Conservation (phyloP, 2,329 filamentous ascomycete genomes). For the Raffaelea ambrosiae region DNA sequence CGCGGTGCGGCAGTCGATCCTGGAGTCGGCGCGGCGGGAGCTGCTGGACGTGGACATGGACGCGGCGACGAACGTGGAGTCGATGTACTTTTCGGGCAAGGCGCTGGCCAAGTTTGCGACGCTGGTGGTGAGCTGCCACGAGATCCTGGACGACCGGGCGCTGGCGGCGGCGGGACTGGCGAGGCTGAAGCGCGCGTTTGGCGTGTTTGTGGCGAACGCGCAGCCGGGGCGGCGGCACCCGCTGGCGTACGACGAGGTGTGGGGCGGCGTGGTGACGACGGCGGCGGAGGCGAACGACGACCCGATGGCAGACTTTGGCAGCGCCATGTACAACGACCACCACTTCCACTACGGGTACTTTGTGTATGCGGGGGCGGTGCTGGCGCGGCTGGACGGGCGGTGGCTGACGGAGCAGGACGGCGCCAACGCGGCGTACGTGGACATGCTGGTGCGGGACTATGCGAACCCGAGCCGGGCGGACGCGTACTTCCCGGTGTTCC, state of each 20-base stretch:
- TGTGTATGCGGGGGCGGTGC: constrained; percentile 75
- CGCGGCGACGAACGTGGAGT: constrained; percentile 66
- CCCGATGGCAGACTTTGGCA: constrained; percentile 74
- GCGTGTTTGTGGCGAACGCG: constrained; percentile 55
- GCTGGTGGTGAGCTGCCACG: constrained; percentile 56
- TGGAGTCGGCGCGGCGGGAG: constrained; percentile 59
- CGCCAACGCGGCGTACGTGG: constrained; percentile 63
- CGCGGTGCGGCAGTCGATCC: constrained; percentile 51
- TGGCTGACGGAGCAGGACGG: constrained; percentile 69
- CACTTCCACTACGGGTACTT: constrained; percentile 83
- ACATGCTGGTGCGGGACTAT: constrained; percentile 72
- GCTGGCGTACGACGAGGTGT: constrained; percentile 57
- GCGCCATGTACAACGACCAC: constrained; percentile 73
- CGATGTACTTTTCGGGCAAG: constrained; percentile 92
- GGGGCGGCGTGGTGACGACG: constrained; percentile 74
- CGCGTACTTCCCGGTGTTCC: constrained; percentile 68
- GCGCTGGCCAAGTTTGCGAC: constrained; percentile 68
- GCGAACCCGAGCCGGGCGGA: constrained; percentile 69
- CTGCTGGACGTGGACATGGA: constrained; percentile 57
- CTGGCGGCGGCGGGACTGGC: constrained; percentile 49
- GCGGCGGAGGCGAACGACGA: constrained; percentile 64
- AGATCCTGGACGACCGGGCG: constrained; percentile 50
- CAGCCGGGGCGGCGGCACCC: constrained; percentile 61
- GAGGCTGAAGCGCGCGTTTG: constrained; percentile 58
- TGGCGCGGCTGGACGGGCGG: constrained; percentile 65